Evolutionary conservation across 805 yeast species (phyloP).

Genomic region (Scheffersomyces coipomensis): DNA sequence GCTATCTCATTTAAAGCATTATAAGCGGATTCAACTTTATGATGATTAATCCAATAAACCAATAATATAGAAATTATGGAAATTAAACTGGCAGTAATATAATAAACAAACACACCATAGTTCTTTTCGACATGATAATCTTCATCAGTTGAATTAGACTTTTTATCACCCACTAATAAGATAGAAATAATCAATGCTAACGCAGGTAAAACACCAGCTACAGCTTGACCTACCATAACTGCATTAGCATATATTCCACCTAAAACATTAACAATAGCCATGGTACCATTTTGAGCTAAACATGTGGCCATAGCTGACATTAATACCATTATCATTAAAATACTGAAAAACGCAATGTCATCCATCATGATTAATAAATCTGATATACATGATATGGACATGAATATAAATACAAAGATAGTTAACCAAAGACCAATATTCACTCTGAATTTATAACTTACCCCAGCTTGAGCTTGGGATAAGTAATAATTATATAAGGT

Average conservation of each 20-base stretch:
- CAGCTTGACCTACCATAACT: constrained; percentile 91
- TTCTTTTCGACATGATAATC: constrained; percentile 29
- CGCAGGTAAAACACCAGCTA: constrained; percentile 92
- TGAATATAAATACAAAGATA: constrained; percentile 51
- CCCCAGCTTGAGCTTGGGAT: constrained; percentile 63
- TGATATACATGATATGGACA: constrained; percentile 52
- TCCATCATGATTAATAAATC: constrained; percentile 31
- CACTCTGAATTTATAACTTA: constrained; percentile 57
- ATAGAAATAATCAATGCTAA: constrained; percentile 60
- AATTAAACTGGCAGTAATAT: constrained; percentile 50
- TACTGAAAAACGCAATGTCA: constrained; percentile 44
- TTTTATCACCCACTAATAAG: constrained; percentile 35
- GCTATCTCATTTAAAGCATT: constrained; percentile 13
- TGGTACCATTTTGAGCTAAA: constrained; percentile 82
- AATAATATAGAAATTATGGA: constrained; percentile 41
- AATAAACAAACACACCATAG: constrained; percentile 44
- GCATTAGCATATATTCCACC: constrained; percentile 83
- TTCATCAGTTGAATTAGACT: constrained; percentile 10
- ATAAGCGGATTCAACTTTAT: constrained; percentile 21
- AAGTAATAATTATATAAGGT: constrained; percentile 58
- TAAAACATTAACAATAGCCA: constrained; percentile 79
- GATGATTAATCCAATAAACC: constrained; percentile 31
- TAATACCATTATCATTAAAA: constrained; percentile 62
- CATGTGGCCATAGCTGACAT: constrained; percentile 75
- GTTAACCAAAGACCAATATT: constrained; percentile 60